phyloP scores from a whole-genome alignment of 192 early-diverging fungal species.

The Coemansia brasiliensis region DNA sequence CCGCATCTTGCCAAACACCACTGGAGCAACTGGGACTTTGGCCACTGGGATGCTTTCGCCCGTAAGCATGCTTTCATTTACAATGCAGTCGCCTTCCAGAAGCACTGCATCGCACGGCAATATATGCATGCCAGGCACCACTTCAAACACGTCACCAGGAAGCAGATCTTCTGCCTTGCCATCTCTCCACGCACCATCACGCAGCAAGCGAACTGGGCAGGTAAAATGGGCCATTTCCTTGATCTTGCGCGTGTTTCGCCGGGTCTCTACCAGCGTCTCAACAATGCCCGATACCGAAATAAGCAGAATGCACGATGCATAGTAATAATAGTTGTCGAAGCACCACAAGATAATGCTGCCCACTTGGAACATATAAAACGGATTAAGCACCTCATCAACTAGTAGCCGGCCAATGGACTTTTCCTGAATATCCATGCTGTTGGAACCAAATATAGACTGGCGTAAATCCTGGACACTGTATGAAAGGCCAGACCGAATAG shows the following conservation, averaged over 20 bases:
- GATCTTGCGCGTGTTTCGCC: constrained; percentile 66
- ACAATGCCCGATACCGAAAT: constrained; percentile 80
- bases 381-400: constrained; percentile 74
- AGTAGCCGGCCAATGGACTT: constrained; percentile 63
- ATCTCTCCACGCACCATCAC: constrained; percentile 58
- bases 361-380: constrained; percentile 82
- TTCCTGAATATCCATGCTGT: constrained; percentile 72
- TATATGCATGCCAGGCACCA: constrained; percentile 60
- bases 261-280: constrained; percentile 78
- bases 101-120: constrained; percentile 94
- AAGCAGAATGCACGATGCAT: constrained; percentile 87
- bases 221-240: constrained; percentile 86
- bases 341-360: constrained; percentile 79
- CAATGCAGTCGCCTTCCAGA: constrained; percentile 91
- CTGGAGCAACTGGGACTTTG: constrained; percentile 78
- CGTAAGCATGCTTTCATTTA: constrained; percentile 98
- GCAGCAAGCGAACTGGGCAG: constrained; percentile 75
- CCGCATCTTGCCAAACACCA: constrained; percentile 61
- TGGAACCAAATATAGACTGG: constrained; percentile 67
- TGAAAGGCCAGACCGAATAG: constrained; percentile 56
- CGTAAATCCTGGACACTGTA: constrained; percentile 60
- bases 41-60: constrained; percentile 95
- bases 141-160: constrained; percentile 93
- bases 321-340: constrained; percentile 93
- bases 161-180: constrained; percentile 78